Evolutionary conservation across 2,329 filamentous ascomycete species (phyloP).

Genomic region (Didymella lethalis): DNA sequence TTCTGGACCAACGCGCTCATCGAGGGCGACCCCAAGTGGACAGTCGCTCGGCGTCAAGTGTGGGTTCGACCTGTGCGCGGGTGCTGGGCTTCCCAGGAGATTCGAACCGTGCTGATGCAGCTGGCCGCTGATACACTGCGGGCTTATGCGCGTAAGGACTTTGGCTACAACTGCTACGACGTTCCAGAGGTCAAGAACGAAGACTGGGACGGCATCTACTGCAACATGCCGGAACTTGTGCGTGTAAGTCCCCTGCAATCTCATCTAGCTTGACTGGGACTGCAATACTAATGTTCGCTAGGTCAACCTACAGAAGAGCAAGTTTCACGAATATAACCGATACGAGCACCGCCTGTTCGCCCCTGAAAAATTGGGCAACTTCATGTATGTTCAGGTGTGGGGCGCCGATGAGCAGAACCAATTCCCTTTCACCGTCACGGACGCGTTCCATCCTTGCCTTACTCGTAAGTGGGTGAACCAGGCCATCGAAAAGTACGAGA

Average conservation of each 20-base stretch:
- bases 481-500: conserved; percentile 4
- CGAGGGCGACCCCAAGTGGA: conserved; percentile 1
- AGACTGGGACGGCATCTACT: background rate
- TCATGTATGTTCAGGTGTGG: conserved; percentile 3
- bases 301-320: background rate
- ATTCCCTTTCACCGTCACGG: background rate
- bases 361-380: background rate
- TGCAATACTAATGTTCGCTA: background rate
- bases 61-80: background rate
- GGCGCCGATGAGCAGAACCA: background rate
- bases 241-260: background rate
- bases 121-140: conserved; percentile 5
- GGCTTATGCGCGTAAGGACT: background rate
- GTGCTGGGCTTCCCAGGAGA: background rate
- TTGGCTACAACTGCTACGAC: conserved; percentile 5
- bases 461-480: conserved; percentile 1
- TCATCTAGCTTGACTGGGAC: too few relatives aligned
- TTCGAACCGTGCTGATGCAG: conserved; percentile 2
- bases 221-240: conserved; percentile 9
- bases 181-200: background rate
- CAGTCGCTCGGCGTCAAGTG: background rate
- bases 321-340: background rate
- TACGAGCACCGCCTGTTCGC: background rate
- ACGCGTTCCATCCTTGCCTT: conserved; percentile 3
- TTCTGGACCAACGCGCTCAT: conserved; percentile 2